These are phyloP conservation scores for Schizopora paradoxa DNA, from an alignment of 1,284 basidiomycete species.

Conservation along the genomic window DNA sequence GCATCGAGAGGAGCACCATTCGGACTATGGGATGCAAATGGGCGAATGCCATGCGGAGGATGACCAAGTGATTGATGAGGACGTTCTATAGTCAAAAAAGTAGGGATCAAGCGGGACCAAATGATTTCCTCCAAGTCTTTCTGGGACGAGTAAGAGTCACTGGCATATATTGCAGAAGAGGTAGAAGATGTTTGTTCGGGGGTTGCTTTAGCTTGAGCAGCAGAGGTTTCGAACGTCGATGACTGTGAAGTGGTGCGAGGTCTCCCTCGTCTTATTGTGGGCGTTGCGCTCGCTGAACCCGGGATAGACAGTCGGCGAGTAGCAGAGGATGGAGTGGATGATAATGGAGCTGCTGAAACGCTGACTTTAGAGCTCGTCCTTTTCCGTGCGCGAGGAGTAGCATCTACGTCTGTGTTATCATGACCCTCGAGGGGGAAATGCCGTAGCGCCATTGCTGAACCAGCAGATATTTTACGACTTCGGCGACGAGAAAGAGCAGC, in stretches of 20 bases:
- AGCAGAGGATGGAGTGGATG: not conserved
- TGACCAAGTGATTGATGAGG: too few species aligned
- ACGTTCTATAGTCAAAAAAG: conserved; percentile 59
- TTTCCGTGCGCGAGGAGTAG: not conserved
- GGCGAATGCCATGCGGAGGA: too few species aligned
- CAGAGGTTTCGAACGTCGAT: conserved; percentile 3
- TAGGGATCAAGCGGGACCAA: conserved; percentile 71
- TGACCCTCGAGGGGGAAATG: conserved; percentile 44
- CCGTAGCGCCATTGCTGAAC: conserved; percentile 48
- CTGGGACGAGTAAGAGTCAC: conserved; percentile 53
- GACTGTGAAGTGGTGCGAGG: conserved; percentile 3
- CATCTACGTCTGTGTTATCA: conserved; percentile 16
- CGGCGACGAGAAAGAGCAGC: conserved; percentile 53
- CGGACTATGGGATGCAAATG: too few species aligned
- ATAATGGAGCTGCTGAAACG: conserved; percentile 26
- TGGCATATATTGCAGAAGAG: conserved; percentile 27
- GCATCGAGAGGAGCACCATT: too few species aligned
- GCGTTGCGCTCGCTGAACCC: not conserved
- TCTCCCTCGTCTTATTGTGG: conserved; percentile 2
- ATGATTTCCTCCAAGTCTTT: conserved; percentile 62
- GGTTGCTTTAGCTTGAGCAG: not conserved
- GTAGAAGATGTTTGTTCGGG: conserved; percentile 19
- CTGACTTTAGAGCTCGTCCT: conserved; percentile 35
- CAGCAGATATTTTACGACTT: conserved; percentile 53
- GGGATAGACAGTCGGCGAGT: not conserved